Evolutionary conservation across 768 basidiomycete genomes (phyloP), one percentile per base, ranked within the genome.

Genomic region (Mycena pura): DNA sequence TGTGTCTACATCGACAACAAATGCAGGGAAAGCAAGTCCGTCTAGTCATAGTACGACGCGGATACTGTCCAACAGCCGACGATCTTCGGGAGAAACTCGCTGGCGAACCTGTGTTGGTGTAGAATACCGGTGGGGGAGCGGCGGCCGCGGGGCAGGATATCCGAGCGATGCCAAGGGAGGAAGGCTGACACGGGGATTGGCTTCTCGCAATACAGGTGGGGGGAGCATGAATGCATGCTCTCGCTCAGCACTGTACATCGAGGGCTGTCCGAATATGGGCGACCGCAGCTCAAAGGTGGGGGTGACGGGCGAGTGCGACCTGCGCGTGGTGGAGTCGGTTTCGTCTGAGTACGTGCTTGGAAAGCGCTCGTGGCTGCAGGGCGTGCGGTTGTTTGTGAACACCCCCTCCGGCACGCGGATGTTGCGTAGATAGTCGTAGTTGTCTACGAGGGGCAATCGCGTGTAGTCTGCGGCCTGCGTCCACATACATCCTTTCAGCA

Each of bases 361-460:
- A 63, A 74, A 76, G 5, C 80, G 77, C 64, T 84, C 82, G n/a
- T 56, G 28, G 74, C 55, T 77, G 73, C 22, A 74, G 62, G 64
- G 74, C 75, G 25, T 82, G 73, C 74, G 91, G 69, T 86, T 89
- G 61, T 89, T 91, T 40, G 84, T 78, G 69, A 90, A 92, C n/a
- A 92, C 76, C 3, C 89, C 88, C 56, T 83, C 82, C 5, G 91
- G 90, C 27, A 90, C 85, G 19, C 81, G 82, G 56, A 93, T 79
- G 60, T 76, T 80, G 56, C 87, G 85, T 58, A 93, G 82, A 70
- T 91, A 88, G 31, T 90, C 85, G 65, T 91, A 92, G 68, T 85
- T 82, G 60, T 92, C 90, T 48, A 92, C 80, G 28, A 89, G 84
- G 17, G 92, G 91, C 25, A 93, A 80, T 32, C 82, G 82, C 9